Base-by-base conservation (phyloP, 495 filamentous ascomycete genomes). In the Trichocladium uniseriatum region DNA sequence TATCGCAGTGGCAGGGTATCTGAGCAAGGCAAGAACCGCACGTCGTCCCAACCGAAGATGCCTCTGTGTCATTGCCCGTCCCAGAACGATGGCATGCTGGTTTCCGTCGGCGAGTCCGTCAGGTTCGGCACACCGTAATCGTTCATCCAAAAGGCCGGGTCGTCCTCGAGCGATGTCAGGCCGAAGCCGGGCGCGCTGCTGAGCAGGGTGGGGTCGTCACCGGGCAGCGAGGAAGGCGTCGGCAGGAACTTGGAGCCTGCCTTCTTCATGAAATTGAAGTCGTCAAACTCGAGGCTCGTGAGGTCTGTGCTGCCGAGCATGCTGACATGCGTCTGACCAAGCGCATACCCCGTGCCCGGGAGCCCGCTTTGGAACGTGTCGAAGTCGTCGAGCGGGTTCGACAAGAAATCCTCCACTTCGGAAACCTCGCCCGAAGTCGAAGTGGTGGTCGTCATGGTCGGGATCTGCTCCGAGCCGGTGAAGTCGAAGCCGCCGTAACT, bases 391-490 rank as follows among this genome's bases (percentile, higher is more conserved):
- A 77, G 75, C 46, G 75, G 71, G 50, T 72, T 76, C n/a, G 73
- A 64, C 38, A 70, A 57, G 56, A 75, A 74, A 41, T 89, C 85
- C 45, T 86, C 84, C 13, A 78, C 78, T 63, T 88, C 84, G 13
- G 84, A 88, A 24, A 84, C 78, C 51, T 87, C 83, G 27, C 84
- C 84, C 2, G 84, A 87, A 8, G 82, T 88, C 3, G 83, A 87
- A 2, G 82, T 83, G 6, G 77, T 64, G 27, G 61, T 65, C 13
- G 70, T 72, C 48, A 81, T 68, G 6, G 74, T 78, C 38, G 72
- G 68, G 40, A 77, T 69, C 40, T 74, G 73, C 48, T 74, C 74
- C 2, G 67, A 67, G 19, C 71, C 66, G 50, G 71, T 71, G 52
- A 76, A 83, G 51, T 86, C 81, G 49, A 82, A 83, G 45, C 79